Base-by-base conservation (phyloP, 371 early-diverging fungal species). In the Choanephora cucurbitarum region DNA sequence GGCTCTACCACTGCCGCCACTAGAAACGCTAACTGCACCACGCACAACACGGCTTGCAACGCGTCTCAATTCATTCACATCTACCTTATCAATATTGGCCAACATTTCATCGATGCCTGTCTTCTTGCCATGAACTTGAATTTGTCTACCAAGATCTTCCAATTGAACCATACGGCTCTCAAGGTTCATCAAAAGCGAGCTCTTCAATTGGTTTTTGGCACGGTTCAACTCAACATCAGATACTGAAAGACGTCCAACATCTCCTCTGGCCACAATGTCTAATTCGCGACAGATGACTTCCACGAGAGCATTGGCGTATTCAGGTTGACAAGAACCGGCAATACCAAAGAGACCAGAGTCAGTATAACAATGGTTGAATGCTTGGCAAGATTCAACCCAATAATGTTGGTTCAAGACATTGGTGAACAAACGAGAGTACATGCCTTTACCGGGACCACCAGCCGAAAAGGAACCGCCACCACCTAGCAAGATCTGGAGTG, bases 371-470 rank as follows among this genome's bases (percentile, higher is more conserved):
- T 92, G 92, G 65, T 91, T 91, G 76, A 96, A 91, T 31, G 91
- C 87, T 69, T 90, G 81, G 73, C 97, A 96, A 6, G 88, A 90
- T 62, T 98, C 96, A 15, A 96, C 88, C 95, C 95, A 97, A 54
- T 84, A 83, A 69, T 93, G 87, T 60, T 92, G 92, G 71, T 96
- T 96, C 55, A 98, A 80, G 3, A 98, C 96, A 40, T 93, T 86
- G 6, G 93, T 94, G 68, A 94, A 98, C 34, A 98, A 79, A 15
- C 97, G 89, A 15, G 97, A 95, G 80, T 97, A 96, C 95, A 98
- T 96, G 57, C 98, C 98, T 74, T 98, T 97, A 21, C 98, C 98
- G 0, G 98, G 98, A 1, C 98, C 98, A 59, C 98, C 98, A 0
- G 98, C 98, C 13, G 94, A 93, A 73, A 98, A 98, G 5, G 95